phyloP scores from a whole-genome alignment of 2,329 filamentous ascomycete species.

The Pseudogymnoascus destructans region DNA sequence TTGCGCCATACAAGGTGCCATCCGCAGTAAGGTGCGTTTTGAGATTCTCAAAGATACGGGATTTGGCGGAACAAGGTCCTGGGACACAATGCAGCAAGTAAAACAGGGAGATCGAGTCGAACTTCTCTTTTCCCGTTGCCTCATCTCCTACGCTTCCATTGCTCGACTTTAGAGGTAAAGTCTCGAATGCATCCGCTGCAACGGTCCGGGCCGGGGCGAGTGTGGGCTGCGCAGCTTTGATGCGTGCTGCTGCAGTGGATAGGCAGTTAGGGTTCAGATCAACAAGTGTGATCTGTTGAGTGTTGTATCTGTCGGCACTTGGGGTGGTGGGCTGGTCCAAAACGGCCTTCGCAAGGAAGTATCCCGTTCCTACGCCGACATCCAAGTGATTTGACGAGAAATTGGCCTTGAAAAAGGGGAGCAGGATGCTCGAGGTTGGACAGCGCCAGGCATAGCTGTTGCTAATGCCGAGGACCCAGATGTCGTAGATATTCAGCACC shows the following conservation, averaged over 20 bases:
- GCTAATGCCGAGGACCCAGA: slow-evolving; percentile 17
- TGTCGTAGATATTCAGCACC: slow-evolving; percentile 17
- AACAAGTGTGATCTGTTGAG: slow-evolving; percentile 17
- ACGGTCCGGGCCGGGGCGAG: slow-evolving; percentile 16
- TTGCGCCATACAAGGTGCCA: slow-evolving; percentile 30
- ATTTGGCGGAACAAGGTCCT: slow-evolving; percentile 22
- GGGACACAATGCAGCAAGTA: slow-evolving; percentile 33
- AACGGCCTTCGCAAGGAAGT: slow-evolving; percentile 17
- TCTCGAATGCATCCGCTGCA: slow-evolving; percentile 28
- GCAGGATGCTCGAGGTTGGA: slow-evolving; percentile 14
- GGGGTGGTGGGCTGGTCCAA: slow-evolving; percentile 8
- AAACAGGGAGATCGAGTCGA: slow-evolving; percentile 33
- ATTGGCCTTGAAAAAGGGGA: slow-evolving; percentile 22
- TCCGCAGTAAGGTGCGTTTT: slow-evolving; percentile 25
- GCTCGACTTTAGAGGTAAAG: slow-evolving; percentile 18
- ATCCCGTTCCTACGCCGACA: slow-evolving; percentile 25
- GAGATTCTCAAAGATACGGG: slow-evolving; percentile 24
- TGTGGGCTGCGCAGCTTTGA: slow-evolving; percentile 17
- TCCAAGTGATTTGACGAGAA: slow-evolving; percentile 21
- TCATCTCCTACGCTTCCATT: slow-evolving; percentile 7
- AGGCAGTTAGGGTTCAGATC: slow-evolving; percentile 26
- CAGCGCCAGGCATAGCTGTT: slow-evolving; percentile 24
- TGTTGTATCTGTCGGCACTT: background rate
- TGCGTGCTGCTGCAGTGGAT: slow-evolving; percentile 16
- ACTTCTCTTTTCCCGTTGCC: slow-evolving; percentile 19